phyloP scores from a whole-genome alignment of 1,284 basidiomycete species.

The Tremellales sp. region DNA sequence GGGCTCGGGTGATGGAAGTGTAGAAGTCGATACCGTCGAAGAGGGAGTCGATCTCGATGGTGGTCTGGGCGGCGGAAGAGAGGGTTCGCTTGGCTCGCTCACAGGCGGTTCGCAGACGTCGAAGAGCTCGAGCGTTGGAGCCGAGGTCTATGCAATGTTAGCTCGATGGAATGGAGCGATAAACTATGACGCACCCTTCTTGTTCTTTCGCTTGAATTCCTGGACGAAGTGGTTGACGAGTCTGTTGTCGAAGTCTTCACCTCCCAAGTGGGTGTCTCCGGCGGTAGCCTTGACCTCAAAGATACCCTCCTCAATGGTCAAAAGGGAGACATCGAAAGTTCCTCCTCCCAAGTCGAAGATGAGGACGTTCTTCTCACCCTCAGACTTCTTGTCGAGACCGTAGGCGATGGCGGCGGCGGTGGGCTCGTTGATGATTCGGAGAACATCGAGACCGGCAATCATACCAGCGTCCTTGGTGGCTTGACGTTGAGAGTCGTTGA shows the following conservation, averaged over 20 bases:
- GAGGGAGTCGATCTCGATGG: constrained; percentile 97
- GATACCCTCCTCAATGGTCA: constrained; percentile 97
- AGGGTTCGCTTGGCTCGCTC: constrained; percentile 99
- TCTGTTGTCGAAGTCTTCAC: constrained; percentile 98
- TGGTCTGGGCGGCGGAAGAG: constrained; percentile 92
- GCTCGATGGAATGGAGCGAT: constrained; percentile 1
- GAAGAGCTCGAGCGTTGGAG: constrained; percentile 87
- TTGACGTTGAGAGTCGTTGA: constrained; percentile 98
- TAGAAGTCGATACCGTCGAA: constrained; percentile 99
- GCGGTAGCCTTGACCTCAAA: constrained; percentile 99
- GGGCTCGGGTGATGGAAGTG: constrained; percentile 95
- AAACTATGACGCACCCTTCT: constrained; percentile 68
- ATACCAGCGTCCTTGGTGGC: constrained; percentile 97
- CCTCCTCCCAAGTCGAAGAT: constrained; percentile 99
- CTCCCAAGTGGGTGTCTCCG: constrained; percentile 97
- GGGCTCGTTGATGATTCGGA: constrained; percentile 98
- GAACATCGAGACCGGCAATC: constrained; percentile 93
- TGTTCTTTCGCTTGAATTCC: constrained; percentile 99
- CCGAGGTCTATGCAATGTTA: constrained; percentile 64
- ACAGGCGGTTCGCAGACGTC: constrained; percentile 95
- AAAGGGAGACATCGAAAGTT: constrained; percentile 97
- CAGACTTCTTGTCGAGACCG: constrained; percentile 76
- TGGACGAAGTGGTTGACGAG: constrained; percentile 97
- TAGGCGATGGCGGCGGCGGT: constrained; percentile 98
- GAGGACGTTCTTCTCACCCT: constrained; percentile 85